Evolutionary conservation across 768 basidiomycete species (phyloP).

Genomic region (Tremella mesenterica): DNA sequence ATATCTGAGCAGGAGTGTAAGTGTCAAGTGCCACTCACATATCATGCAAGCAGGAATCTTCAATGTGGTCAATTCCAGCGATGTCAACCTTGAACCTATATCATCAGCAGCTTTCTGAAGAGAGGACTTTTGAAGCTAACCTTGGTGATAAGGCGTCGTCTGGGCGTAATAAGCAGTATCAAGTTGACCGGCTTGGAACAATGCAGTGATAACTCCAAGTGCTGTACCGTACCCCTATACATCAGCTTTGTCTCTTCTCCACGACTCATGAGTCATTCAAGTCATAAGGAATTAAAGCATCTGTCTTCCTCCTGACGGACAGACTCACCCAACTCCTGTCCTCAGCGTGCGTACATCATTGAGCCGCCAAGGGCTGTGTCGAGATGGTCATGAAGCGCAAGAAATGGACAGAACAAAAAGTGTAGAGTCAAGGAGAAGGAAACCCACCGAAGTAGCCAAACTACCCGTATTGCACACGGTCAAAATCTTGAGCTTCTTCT

Average conservation of each 20-base stretch:
- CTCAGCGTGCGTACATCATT: too few species aligned
- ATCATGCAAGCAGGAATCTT: constrained; percentile 84
- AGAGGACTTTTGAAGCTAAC: constrained; percentile 3
- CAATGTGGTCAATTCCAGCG: constrained; percentile 76
- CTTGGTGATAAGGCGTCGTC: constrained; percentile 55
- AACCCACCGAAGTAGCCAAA: constrained; percentile 76
- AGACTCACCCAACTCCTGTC: too few species aligned
- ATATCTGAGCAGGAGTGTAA: background rate
- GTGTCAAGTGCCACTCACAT: constrained; percentile 46
- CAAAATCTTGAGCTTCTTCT: constrained; percentile 62
- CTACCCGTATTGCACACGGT: constrained; percentile 98
- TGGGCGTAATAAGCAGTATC: constrained; percentile 84
- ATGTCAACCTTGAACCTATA: constrained; percentile 79
- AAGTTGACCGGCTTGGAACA: constrained; percentile 69
- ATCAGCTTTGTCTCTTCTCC: background rate
- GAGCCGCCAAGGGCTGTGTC: too few species aligned
- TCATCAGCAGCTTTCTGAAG: background rate
- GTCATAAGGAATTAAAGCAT: background rate
- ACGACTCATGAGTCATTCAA: background rate
- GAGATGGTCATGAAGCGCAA: too few species aligned
- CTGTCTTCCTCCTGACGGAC: background rate
- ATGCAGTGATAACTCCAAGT: constrained; percentile 81
- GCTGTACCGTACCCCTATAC: constrained; percentile 88
- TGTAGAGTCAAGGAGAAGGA: too few species aligned
- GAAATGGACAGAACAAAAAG: too few species aligned